Percentiles rank a stretch among this genome's conserved stretches.
Evolutionary conservation across 139 green algal species (phyloP).

Genomic region (Coelastrella sp.): DNA sequence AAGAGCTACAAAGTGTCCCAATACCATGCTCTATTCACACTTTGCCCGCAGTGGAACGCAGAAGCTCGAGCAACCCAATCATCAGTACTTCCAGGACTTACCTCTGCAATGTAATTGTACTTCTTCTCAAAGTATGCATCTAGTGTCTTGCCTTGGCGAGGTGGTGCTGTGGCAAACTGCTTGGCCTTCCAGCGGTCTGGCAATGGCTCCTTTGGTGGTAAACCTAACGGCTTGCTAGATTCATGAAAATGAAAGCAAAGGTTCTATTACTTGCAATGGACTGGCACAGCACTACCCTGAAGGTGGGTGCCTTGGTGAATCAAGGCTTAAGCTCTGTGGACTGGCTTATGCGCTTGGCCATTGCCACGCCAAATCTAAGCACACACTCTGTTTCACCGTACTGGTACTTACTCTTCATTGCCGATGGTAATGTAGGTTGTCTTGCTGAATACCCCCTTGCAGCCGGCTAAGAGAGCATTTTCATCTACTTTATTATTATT

Average conservation of each 20-base stretch:
- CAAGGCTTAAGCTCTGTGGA: not conserved
- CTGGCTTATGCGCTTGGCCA: too few relatives aligned
- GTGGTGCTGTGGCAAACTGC: constrained; percentile 66
- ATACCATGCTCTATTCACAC: too few relatives aligned
- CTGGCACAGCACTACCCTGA: too few relatives aligned
- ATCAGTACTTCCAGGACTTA: constrained; percentile 4
- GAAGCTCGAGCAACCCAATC: too few relatives aligned
- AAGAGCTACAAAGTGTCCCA: too few relatives aligned
- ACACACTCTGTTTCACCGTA: not conserved
- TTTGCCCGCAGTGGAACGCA: too few relatives aligned
- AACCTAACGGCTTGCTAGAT: constrained; percentile 63
- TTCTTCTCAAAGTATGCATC: constrained; percentile 86
- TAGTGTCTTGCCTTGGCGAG: constrained; percentile 67
- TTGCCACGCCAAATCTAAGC: too few relatives aligned
- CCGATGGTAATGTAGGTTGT: constrained; percentile 79
- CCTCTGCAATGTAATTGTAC: constrained; percentile 72
- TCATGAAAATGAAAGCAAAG: too few relatives aligned
- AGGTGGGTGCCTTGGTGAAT: not conserved
- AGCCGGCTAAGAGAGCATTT: constrained; percentile 67
- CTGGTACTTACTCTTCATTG: constrained; percentile 54
- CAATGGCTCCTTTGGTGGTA: constrained; percentile 57
- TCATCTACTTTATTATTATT: constrained; percentile 83
- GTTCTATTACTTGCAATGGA: too few relatives aligned
- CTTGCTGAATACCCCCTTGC: constrained; percentile 79
- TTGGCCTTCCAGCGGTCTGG: constrained; percentile 72